A percentile compares a stretch with the other conserved stretches of the same genome.
Conservation (phyloP, 1,284 basidiomycete genomes). For the Baeospora myosura region DNA sequence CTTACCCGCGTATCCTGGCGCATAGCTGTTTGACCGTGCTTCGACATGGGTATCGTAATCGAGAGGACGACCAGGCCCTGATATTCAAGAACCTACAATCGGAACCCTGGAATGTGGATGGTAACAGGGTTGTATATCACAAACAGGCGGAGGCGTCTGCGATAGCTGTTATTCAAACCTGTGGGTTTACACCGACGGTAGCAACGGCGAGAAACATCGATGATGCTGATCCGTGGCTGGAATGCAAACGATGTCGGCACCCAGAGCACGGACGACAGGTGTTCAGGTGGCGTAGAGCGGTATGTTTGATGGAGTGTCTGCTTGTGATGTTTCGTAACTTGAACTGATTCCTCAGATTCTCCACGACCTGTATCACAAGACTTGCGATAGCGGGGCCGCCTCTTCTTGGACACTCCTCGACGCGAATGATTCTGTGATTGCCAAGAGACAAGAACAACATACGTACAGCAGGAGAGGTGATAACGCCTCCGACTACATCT, state of each 20-base stretch:
- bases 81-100: slow-evolving; percentile 12
- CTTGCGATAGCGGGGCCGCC: not conserved
- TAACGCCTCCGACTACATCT: not conserved
- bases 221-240: slow-evolving; percentile 13
- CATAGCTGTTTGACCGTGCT: slow-evolving; percentile 17
- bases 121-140: slow-evolving; percentile 10
- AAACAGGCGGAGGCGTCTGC: slow-evolving; percentile 11
- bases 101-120: slow-evolving; percentile 15
- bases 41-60: slow-evolving; percentile 11
- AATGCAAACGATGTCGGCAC: slow-evolving; percentile 11
- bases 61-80: slow-evolving; percentile 13
- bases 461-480: not conserved
- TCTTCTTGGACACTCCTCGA: slow-evolving; percentile 11
- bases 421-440: slow-evolving; percentile 9
- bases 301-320: not conserved
- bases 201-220: slow-evolving; percentile 15
- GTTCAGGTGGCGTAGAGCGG: slow-evolving; percentile 15
- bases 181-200: slow-evolving; percentile 8
- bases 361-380: slow-evolving; percentile 14
- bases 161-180: slow-evolving; percentile 7
- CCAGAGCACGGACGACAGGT: slow-evolving; percentile 9
- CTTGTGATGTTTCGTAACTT: not conserved
- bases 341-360: slow-evolving; percentile 9
- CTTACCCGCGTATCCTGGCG: slow-evolving; percentile 22
- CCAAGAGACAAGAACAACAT: slow-evolving; percentile 10